Evolutionary conservation across 306 rosid genomes (phyloP).

Genomic region (cucumber (Cucumis sativus)): Cucumber_9930_V3 NC_026655.2:24894501-24895000

Average conservation of each 20-base stretch:
- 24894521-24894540: neutral
- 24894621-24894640: slow-evolving; percentile 85
- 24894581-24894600: slow-evolving; percentile 97
- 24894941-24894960: slow-evolving; percentile 93
- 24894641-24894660: slow-evolving; percentile 89
- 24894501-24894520: neutral
- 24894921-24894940: slow-evolving; percentile 35
- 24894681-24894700: slow-evolving; percentile 5
- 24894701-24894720: neutral
- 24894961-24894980: slow-evolving; percentile 97
- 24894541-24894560: neutral
- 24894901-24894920: neutral
- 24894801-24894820: slow-evolving; percentile 94
- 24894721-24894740: slow-evolving; percentile 10
- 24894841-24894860: slow-evolving; percentile 48
- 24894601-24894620: slow-evolving; percentile 99
- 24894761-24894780: slow-evolving; percentile 89
- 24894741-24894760: slow-evolving; percentile 80
- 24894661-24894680: slow-evolving; percentile 56
- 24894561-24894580: slow-evolving; percentile 81
- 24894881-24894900: neutral
- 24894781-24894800: slow-evolving; percentile 99
- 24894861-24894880: neutral
- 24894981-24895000: slow-evolving; percentile 98
- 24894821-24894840: slow-evolving; percentile 96